Conservation (phyloP, 2,329 filamentous ascomycete genomes). For the Ceratocystis alfenasii region DNA sequence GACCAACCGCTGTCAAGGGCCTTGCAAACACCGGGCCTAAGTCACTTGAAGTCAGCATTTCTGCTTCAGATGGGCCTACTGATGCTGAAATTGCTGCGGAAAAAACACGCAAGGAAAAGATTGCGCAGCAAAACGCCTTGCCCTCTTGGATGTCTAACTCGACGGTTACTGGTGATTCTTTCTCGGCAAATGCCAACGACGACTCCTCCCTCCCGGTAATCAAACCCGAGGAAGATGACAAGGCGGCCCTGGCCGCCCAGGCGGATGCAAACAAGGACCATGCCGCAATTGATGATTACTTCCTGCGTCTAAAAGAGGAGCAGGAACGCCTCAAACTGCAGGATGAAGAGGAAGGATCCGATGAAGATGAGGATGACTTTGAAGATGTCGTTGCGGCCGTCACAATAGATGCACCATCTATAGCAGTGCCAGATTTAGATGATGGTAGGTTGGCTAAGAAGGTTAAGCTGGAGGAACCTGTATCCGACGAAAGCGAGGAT, state of each 20-base stretch:
- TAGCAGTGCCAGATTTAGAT: slow-evolving; percentile 17
- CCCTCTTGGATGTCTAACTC: slow-evolving; percentile 61
- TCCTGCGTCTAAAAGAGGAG: slow-evolving; percentile 52
- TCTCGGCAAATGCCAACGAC: slow-evolving; percentile 30
- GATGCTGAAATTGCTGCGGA: slow-evolving; percentile 57
- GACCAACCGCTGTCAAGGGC: slow-evolving; percentile 58
- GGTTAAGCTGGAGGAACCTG: slow-evolving; percentile 44
- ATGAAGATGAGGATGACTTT: slow-evolving; percentile 33
- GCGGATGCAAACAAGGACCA: slow-evolving; percentile 40
- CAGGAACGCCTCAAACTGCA: slow-evolving; percentile 34
- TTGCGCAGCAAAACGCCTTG: slow-evolving; percentile 56
- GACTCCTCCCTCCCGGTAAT: slow-evolving; percentile 25
- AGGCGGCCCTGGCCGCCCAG: slow-evolving; percentile 34
- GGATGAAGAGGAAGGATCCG: slow-evolving; percentile 25
- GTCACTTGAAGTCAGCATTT: slow-evolving; percentile 58
- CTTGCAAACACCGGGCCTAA: slow-evolving; percentile 54
- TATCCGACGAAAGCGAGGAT: slow-evolving; percentile 34
- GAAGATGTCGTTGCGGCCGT: slow-evolving; percentile 38
- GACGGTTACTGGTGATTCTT: slow-evolving; percentile 54
- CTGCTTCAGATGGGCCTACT: slow-evolving; percentile 51
- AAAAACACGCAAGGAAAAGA: slow-evolving; percentile 50
- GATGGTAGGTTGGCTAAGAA: slow-evolving; percentile 39
- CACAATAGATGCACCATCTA: slow-evolving; percentile 17
- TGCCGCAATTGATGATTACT: slow-evolving; percentile 53
- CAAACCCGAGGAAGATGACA: slow-evolving; percentile 36